Percentiles rank a stretch among this genome's conserved stretches.
Evolutionary conservation across 73 alveolate species (phyloP).

Genomic region (Paramecium caudatum): DNA sequence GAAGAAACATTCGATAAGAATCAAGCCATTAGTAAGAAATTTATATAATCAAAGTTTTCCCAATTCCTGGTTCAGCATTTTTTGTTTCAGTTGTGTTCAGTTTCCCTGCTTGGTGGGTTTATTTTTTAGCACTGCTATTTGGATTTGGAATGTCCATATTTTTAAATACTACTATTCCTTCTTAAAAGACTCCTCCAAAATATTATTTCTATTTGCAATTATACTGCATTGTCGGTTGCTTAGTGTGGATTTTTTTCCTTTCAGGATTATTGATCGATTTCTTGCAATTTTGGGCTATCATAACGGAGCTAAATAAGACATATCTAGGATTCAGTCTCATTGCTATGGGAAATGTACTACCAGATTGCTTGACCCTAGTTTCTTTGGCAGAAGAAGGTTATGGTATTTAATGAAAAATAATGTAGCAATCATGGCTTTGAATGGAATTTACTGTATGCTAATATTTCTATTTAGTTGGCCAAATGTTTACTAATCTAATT

Average conservation of each 20-base stretch:
- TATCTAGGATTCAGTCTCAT: slow-evolving; percentile 35
- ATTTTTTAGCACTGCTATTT: slow-evolving; percentile 55
- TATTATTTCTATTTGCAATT: slow-evolving; percentile 23
- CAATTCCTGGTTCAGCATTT: neutral
- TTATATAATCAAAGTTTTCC: neutral
- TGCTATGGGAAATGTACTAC: slow-evolving; percentile 44
- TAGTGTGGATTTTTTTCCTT: slow-evolving; percentile 54
- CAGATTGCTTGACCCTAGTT: slow-evolving; percentile 55
- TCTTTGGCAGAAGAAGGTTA: slow-evolving; percentile 48
- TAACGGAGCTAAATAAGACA: slow-evolving; percentile 57
- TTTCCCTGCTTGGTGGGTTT: slow-evolving; percentile 63
- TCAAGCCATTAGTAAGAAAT: neutral
- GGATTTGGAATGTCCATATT: slow-evolving; percentile 32
- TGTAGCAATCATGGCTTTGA: slow-evolving; percentile 36
- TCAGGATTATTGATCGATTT: slow-evolving; percentile 56
- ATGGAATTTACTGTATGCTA: slow-evolving; percentile 54
- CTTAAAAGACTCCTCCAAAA: slow-evolving; percentile 55
- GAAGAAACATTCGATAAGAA: slow-evolving; percentile 34
- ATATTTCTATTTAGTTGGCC: slow-evolving; percentile 46
- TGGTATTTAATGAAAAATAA: neutral
- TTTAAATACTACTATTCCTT: slow-evolving; percentile 52
- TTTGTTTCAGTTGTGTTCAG: slow-evolving; percentile 55
- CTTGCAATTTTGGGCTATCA: slow-evolving; percentile 36
- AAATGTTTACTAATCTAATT: slow-evolving; percentile 44
- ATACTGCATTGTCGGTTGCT: neutral